Evolutionary conservation across 2,329 filamentous ascomycete species (phyloP), one percentile per base, ranked within the genome.

Genomic region (Colletotrichum plurivorum): DNA sequence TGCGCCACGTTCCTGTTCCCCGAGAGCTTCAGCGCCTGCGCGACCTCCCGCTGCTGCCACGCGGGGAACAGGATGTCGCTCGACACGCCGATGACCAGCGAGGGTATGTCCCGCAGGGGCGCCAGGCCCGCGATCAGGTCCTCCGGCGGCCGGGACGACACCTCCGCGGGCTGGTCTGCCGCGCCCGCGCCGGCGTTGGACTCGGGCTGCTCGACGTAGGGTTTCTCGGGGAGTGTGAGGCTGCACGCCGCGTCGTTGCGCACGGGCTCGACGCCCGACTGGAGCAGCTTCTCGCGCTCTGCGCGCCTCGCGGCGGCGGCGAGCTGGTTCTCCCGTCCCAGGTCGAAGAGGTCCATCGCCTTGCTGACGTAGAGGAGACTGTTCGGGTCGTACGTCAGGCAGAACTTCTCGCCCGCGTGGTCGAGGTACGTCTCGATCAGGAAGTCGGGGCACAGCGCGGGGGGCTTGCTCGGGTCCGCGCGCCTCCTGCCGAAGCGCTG

Each of bases 381-480:
- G 81, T 99, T 99, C 27, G 96, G 90, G 76, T 99, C 96, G 78
- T 98, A 98, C 72, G 96, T 95, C 27, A 99, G 86, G 78, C 94
- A 98, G 85, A 97, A 99, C 81, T 99, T 99, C 84, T 99, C 96
- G 20, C 96, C 96, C 0, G 96, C 96, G 76, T 99, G 96, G 80
- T 99, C 96, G 18, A 99, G 89, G 78, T 99, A 99, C 0, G 96
- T 99, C 82, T 99, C 96, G 73, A 99, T 97, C 25, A 99, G 85
- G 77, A 98, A 99, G 78, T 99, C 96, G 0, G 96, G 95, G 75
- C 96, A 99, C n/a, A 99, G 82, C 0, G 96, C 96, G 0, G 96
- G 96, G 4, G 93, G 94, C 74, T 94, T 94, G 73, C 89, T 90
- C 0, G 94, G 87, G 78, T 99, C 96, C 15, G 96, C 95, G 54